Evolutionary conservation across 352 stramenopile genomes (phyloP).

Genomic region (Phytophthora citrophthora): DNA sequence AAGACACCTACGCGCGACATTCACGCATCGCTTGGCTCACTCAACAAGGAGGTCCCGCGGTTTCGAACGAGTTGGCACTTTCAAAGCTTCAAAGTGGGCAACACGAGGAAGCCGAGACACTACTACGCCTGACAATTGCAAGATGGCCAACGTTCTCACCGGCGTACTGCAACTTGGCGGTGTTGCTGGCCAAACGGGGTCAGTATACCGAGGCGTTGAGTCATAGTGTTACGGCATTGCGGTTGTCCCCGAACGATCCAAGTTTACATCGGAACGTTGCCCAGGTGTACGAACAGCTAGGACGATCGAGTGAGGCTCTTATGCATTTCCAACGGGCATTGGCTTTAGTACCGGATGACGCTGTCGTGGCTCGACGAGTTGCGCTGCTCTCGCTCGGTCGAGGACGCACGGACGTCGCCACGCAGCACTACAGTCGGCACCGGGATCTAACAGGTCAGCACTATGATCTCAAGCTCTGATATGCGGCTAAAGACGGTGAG

Average conservation of each 20-base stretch:
- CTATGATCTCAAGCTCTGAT: constrained; percentile 71
- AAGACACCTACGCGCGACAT: constrained; percentile 47
- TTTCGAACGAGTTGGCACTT: constrained; percentile 68
- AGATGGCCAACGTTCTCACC: constrained; percentile 56
- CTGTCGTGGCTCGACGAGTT: constrained; percentile 43
- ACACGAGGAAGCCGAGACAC: constrained; percentile 40
- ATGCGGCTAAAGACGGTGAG: constrained; percentile 12
- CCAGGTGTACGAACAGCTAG: constrained; percentile 62
- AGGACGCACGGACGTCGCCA: constrained; percentile 29
- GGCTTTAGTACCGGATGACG: constrained; percentile 43
- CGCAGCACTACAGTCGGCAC: constrained; percentile 55
- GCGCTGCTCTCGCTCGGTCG: constrained; percentile 53
- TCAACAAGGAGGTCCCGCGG: constrained; percentile 54
- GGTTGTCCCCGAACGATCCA: constrained; percentile 49
- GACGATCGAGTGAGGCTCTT: constrained; percentile 49
- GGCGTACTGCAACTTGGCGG: constrained; percentile 66
- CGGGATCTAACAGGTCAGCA: constrained; percentile 52
- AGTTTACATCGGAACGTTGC: constrained; percentile 64
- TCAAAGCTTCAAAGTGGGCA: constrained; percentile 53
- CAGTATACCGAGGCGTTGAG: constrained; percentile 53
- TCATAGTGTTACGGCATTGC: constrained; percentile 44
- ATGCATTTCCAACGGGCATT: constrained; percentile 52
- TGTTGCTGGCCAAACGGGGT: constrained; percentile 47
- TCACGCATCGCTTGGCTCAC: constrained; percentile 71
- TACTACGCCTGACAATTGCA: constrained; percentile 52